These are phyloP conservation scores for Umbelopsis isabellina DNA, from an alignment of 192 early-diverging fungal genomes.

Conservation along the genomic window DNA sequence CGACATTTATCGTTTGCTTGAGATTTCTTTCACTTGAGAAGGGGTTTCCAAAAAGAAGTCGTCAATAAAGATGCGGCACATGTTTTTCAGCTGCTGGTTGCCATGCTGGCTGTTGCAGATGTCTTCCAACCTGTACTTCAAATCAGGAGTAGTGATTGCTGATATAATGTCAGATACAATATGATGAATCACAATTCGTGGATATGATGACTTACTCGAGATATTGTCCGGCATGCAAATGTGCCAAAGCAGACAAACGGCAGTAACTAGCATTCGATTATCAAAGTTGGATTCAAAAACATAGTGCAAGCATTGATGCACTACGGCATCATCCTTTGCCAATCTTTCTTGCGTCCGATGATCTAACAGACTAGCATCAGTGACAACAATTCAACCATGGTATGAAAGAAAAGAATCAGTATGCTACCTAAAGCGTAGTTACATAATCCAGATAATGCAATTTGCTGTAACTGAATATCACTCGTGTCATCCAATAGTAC, in stretches of 20 bases:
- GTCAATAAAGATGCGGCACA: neutral
- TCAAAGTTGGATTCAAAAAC: neutral
- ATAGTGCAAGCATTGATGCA: neutral
- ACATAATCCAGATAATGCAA: slow-evolving; percentile 1
- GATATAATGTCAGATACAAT: neutral
- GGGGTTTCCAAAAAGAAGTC: neutral
- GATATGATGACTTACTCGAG: neutral
- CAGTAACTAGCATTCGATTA: neutral
- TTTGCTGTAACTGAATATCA: neutral
- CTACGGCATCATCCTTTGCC: neutral
- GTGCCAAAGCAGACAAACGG: slow-evolving; percentile 1
- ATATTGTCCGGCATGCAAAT: slow-evolving; percentile 7
- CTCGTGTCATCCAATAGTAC: neutral
- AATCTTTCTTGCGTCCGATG: neutral
- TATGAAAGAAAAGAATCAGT: neutral
- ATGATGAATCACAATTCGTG: neutral
- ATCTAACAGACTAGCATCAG: neutral
- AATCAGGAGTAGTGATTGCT: neutral
- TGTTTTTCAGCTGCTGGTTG: neutral
- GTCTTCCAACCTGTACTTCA: neutral
- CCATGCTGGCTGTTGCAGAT: neutral
- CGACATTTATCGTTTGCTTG: neutral
- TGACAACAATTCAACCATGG: neutral
- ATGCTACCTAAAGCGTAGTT: neutral
- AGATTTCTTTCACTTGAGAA: neutral